Base-by-base conservation (phyloP, 306 rosid genomes). In the Argentina anserina region DNA sequence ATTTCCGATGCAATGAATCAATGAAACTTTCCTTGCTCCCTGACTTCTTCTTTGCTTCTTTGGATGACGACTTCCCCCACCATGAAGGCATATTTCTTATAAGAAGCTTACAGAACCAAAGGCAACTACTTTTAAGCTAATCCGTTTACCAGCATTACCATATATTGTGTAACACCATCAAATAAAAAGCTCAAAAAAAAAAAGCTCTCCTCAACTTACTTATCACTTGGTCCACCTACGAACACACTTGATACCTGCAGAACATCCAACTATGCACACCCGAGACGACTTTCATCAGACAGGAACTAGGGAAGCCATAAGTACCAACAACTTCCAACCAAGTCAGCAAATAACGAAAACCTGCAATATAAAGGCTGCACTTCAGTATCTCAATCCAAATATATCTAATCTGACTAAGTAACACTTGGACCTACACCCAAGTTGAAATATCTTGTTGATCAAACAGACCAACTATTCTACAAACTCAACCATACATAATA, bases 51-150 rank as follows among this genome's bases (percentile, higher is more conserved):
- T 92, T 91, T 52, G 81, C 79, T 73, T 95, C 97, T 84, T 90
- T 95, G 76, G 99, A 95, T 26, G 96, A 86, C 9, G 86, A 86
- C 80, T 84, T 95, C 55, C 86, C 96, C 97, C 93, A 87, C 99
- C 99, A 90, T 56, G 96, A 70, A 84, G 79, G 97, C 99, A 95
- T 94, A 49, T 76, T 85, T 84, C 78, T 79, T 68, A 74, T 42
- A 70, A 63, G 39, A 21, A 21, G 36, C 61, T 73, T 28, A 39
- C 21, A 81, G 74, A 62, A 71, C 75, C 62, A 53, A 79, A 47
- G 72, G 41, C 43, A 73, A 72, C 39, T 46, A 74, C 72, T 74
- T 73, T 43, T 56, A 68, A 78, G 75, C 55, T 62, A 63, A 79
- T 67, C 60, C 73, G 69, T 82, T 58, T 76, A 47, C 77, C 58